Conservation (phyloP, 805 yeast genomes). For the Millerozyma miso region DNA sequence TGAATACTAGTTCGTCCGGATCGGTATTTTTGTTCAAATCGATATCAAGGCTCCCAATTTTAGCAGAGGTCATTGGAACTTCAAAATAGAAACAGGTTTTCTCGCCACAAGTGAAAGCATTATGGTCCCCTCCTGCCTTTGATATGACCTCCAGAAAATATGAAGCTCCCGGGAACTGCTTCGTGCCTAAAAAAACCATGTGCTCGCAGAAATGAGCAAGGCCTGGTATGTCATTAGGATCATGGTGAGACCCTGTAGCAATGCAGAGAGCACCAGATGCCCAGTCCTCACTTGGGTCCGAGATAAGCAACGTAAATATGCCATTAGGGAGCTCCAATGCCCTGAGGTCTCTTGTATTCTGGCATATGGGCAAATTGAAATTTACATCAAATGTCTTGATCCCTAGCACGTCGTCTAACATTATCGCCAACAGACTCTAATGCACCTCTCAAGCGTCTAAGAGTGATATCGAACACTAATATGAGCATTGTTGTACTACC, state of each 20-base stretch:
- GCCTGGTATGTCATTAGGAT: constrained; percentile 68
- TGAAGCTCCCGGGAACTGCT: constrained; percentile 46
- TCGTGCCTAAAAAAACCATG: constrained; percentile 43
- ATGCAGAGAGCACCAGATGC: constrained; percentile 74
- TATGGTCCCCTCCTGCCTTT: constrained; percentile 51
- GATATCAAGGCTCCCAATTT: neutral
- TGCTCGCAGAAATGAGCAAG: constrained; percentile 61
- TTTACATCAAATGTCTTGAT: constrained; percentile 10
- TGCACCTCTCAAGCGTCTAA: too few relatives aligned
- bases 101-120: constrained; percentile 69
- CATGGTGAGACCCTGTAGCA: constrained; percentile 76
- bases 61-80: constrained; percentile 42
- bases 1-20: constrained; percentile 36
- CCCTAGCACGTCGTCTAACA: constrained; percentile 5
- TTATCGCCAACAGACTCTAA: too few relatives aligned
- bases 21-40: constrained; percentile 1
- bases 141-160: constrained; percentile 41
- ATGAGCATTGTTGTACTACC: too few relatives aligned
- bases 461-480: too few relatives aligned
- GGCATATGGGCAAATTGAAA: constrained; percentile 30
- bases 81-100: constrained; percentile 62
- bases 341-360: constrained; percentile 38
- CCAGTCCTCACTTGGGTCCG: constrained; percentile 63
- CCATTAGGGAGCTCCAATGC: constrained; percentile 62
- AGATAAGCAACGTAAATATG: constrained; percentile 59